Percentiles rank a stretch among this genome's conserved stretches.
Conservation (phyloP, 192 early-diverging fungal species). For the Podila minutissima region DNA sequence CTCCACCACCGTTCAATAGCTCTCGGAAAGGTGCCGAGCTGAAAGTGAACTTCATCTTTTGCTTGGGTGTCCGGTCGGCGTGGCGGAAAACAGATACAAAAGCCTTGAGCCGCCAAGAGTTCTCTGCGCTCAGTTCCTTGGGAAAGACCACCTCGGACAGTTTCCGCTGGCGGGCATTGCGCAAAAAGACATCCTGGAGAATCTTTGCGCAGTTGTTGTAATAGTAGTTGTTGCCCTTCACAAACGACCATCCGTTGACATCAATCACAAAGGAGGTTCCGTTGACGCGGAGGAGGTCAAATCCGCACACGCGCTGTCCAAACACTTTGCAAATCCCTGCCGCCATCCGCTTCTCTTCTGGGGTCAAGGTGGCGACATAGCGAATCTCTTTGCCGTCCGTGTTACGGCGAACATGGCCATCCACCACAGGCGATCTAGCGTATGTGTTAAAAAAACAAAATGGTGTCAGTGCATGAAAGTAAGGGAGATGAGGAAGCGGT, state of each 20-base stretch:
- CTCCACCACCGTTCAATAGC: constrained; percentile 72
- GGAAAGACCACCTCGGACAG: constrained; percentile 62
- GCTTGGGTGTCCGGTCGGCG: constrained; percentile 98
- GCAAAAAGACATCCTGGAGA: constrained; percentile 80
- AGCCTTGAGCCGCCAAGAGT: constrained; percentile 92
- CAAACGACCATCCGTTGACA: constrained; percentile 99
- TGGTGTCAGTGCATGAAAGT: not conserved
- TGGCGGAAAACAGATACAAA: constrained; percentile 94
- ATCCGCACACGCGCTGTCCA: constrained; percentile 93
- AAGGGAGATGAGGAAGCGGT: not conserved
- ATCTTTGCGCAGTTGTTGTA: constrained; percentile 85
- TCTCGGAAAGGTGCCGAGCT: constrained; percentile 73
- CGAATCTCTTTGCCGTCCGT: constrained; percentile 97
- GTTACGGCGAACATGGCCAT: constrained; percentile 92
- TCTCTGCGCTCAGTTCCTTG: constrained; percentile 73
- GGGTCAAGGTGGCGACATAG: constrained; percentile 81
- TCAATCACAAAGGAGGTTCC: constrained; percentile 92
- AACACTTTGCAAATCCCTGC: constrained; percentile 77
- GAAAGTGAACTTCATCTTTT: constrained; percentile 94
- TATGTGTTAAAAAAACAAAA: not conserved
- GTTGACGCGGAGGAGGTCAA: constrained; percentile 86
- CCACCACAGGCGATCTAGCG: constrained; percentile 86
- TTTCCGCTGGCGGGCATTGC: constrained; percentile 67
- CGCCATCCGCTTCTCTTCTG: constrained; percentile 84
- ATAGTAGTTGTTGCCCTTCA: constrained; percentile 93